A percentile compares a stretch with the other conserved stretches of the same genome.
Evolutionary conservation across 2,329 filamentous ascomycete species (phyloP).

Genomic region (Mycosphaerella arachidis): DNA sequence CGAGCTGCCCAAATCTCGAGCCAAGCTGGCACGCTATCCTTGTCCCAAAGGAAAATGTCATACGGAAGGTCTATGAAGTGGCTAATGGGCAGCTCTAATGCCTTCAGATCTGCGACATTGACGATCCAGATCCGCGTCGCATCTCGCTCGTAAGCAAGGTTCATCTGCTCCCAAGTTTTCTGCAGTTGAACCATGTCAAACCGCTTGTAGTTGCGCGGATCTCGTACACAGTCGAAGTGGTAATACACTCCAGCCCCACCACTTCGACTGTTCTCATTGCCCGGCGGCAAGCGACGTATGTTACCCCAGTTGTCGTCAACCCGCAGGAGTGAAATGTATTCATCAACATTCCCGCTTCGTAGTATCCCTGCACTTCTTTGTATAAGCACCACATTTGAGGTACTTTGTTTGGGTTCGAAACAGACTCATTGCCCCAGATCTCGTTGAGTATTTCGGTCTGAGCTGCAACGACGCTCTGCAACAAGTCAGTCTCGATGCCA

Average conservation of each 20-base stretch:
- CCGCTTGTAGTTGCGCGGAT: conserved; percentile 50
- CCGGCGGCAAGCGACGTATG: conserved; percentile 57
- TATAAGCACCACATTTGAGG: conserved; percentile 71
- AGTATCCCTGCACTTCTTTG: conserved; percentile 69
- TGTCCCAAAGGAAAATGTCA: conserved; percentile 55
- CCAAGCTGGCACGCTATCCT: conserved; percentile 54
- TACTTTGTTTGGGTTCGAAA: conserved; percentile 47
- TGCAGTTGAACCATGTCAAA: conserved; percentile 63
- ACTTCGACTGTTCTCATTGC: conserved; percentile 54
- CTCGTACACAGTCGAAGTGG: conserved; percentile 60
- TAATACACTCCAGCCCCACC: conserved; percentile 66
- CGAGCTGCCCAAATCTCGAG: conserved; percentile 53
- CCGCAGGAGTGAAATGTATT: conserved; percentile 65
- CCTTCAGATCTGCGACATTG: conserved; percentile 64
- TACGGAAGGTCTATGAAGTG: conserved; percentile 67
- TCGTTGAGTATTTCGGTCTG: conserved; percentile 57
- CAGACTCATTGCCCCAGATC: conserved; percentile 50
- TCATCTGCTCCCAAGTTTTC: conserved; percentile 64
- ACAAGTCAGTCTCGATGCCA: conserved; percentile 53
- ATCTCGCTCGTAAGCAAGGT: conserved; percentile 55
- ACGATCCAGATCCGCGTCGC: conserved; percentile 62
- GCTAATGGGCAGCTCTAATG: conserved; percentile 60
- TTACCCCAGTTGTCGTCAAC: conserved; percentile 63
- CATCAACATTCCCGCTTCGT: conserved; percentile 61
- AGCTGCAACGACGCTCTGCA: conserved; percentile 57